Evolutionary conservation across 371 early-diverging fungal genomes (phyloP).

Genomic region (Circinella minor): DNA sequence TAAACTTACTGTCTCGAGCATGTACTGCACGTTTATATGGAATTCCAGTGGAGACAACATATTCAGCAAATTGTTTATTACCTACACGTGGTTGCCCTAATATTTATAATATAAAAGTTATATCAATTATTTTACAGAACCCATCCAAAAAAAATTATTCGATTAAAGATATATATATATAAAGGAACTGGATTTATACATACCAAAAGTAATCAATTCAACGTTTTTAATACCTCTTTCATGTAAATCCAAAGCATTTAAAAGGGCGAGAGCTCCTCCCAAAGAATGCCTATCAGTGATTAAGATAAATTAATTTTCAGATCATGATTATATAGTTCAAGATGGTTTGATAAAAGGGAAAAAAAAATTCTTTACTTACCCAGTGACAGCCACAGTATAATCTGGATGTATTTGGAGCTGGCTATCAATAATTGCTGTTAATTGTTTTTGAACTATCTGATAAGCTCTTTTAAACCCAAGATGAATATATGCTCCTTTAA

Average conservation of each 20-base stretch:
- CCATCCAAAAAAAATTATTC: too few relatives aligned
- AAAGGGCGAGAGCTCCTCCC: conserved; percentile 23
- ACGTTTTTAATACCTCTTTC: conserved; percentile 16
- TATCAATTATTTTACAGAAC: too few relatives aligned
- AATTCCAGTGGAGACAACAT: conserved; percentile 21
- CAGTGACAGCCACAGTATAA: neutral
- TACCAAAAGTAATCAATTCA: conserved; percentile 7
- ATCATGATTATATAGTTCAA: too few relatives aligned
- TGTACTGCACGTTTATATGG: conserved; percentile 21
- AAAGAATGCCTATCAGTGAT: conserved; percentile 20
- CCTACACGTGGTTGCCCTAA: conserved; percentile 25
- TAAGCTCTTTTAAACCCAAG: conserved; percentile 19
- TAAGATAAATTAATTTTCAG: neutral
- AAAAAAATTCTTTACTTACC: neutral
- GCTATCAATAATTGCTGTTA: neutral
- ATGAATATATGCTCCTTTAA: conserved; percentile 12
- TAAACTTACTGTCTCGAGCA: conserved; percentile 26
- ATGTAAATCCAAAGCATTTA: conserved; percentile 27
- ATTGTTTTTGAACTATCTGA: conserved; percentile 10
- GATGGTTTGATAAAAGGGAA: too few relatives aligned
- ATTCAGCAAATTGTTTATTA: conserved; percentile 25
- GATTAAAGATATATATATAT: too few relatives aligned
- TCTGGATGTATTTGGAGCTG: neutral
- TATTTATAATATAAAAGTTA: neutral
- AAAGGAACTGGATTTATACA: neutral